A percentile compares a stretch with the other conserved stretches of the same genome.
Conservation (phyloP, 208 protist genomes). For the Wallacemonas sp. region DNA sequence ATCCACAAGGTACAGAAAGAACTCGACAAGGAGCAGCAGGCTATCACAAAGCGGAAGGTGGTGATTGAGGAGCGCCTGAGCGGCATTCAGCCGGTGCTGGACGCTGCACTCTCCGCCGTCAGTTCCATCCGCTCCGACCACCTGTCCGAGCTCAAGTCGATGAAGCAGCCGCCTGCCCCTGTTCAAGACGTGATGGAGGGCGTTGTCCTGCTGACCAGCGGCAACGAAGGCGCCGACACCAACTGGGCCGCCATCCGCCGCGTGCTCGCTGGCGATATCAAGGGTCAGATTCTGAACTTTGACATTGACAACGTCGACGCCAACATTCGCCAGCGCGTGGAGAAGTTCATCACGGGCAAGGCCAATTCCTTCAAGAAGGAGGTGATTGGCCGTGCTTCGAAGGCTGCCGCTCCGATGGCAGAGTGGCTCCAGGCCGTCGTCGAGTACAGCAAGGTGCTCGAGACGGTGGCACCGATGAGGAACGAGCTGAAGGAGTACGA, state of each 20-base stretch:
- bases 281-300: constrained; percentile 96
- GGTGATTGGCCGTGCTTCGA: constrained; percentile 90
- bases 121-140: constrained; percentile 92
- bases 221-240: constrained; percentile 67
- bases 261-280: constrained; percentile 93
- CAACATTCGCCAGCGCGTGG: constrained; percentile 69
- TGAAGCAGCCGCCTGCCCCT: constrained; percentile 94
- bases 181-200: constrained; percentile 97
- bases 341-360: constrained; percentile 87
- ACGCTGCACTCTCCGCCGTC: constrained; percentile 93
- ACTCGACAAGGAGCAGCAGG: constrained; percentile 91
- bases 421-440: constrained; percentile 97
- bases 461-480: constrained; percentile 91
- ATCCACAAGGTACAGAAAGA: constrained; percentile 93
- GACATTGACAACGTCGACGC: constrained; percentile 88
- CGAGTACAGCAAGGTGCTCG: constrained; percentile 95
- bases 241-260: constrained; percentile 96
- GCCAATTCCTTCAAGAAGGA: constrained; percentile 92
- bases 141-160: constrained; percentile 95
- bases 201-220: constrained; percentile 87
- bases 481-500: constrained; percentile 82
- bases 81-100: constrained; percentile 95
- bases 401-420: constrained; percentile 96
- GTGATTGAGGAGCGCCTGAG: constrained; percentile 94
- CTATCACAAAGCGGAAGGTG: constrained; percentile 83